These are phyloP conservation scores for Komagataea norvegica DNA, from an alignment of 1,139 yeast genomes.

Conservation along the genomic window DNA sequence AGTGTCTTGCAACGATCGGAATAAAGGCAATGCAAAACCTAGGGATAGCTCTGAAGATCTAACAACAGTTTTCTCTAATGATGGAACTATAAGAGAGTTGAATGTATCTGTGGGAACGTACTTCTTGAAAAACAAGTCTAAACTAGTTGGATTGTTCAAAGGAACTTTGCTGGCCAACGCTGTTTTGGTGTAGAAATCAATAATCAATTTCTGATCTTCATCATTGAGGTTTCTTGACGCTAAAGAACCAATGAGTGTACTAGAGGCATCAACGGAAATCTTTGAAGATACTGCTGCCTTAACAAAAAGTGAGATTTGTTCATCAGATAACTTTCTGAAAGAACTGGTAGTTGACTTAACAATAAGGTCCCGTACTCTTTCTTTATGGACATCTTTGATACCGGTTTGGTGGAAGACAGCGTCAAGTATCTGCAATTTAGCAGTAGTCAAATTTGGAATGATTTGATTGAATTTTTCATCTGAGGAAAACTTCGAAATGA, in stretches of 20 bases:
- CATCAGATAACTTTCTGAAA: conserved; percentile 9
- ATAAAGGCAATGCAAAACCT: conserved; percentile 43
- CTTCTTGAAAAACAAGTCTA: conserved; percentile 36
- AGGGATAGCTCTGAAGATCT: conserved; percentile 78
- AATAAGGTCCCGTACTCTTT: conserved; percentile 39
- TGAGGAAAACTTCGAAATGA: conserved; percentile 13
- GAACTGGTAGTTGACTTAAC: conserved; percentile 12
- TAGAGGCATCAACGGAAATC: conserved; percentile 28
- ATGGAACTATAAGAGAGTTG: conserved; percentile 45
- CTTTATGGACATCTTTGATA: conserved; percentile 37
- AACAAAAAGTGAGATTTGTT: conserved; percentile 15
- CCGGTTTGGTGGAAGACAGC: conserved; percentile 14
- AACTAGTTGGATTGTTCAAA: conserved; percentile 22
- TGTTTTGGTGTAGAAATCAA: conserved; percentile 37
- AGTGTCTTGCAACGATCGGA: conserved; percentile 33
- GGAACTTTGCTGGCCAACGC: conserved; percentile 45
- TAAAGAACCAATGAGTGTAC: conserved; percentile 38
- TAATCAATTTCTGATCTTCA: conserved; percentile 22
- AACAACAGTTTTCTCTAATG: conserved; percentile 69
- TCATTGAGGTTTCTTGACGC: conserved; percentile 25
- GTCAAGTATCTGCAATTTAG: conserved; percentile 20
- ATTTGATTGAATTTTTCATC: conserved; percentile 17
- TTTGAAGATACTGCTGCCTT: conserved; percentile 18
- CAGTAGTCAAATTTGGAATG: conserved; percentile 27
- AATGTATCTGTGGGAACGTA: conserved; percentile 43